A percentile compares a stretch with the other conserved stretches of the same genome.
phyloP scores from a whole-genome alignment of 164 flowering plant species.

The Dillenia suffruticosa region DNA sequence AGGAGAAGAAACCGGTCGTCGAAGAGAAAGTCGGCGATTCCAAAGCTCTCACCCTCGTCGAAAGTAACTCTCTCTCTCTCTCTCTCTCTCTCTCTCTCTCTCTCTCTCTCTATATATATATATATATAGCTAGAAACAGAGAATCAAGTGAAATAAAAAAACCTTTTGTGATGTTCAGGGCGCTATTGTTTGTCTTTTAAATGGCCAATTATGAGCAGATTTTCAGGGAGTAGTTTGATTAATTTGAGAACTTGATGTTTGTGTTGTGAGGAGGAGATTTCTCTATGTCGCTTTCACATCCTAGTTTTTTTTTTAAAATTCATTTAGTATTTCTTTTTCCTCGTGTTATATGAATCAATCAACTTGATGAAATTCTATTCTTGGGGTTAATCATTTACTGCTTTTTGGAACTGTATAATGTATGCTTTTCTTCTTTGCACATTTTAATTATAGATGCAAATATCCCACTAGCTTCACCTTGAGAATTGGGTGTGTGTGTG shows the following conservation, averaged over 20 bases:
- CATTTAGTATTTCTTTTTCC: background rate
- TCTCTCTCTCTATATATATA: background rate
- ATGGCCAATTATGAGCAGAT: background rate
- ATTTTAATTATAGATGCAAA: too few species aligned
- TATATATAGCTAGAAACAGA: background rate
- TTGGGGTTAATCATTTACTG: too few species aligned
- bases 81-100: background rate
- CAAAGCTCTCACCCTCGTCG: constrained; percentile 48
- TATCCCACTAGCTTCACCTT: too few species aligned
- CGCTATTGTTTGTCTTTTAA: background rate
- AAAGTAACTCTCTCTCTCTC: constrained; percentile 25
- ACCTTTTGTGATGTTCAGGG: background rate
- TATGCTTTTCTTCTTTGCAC: too few species aligned
- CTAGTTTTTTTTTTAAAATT: background rate
- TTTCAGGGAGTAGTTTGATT: background rate
- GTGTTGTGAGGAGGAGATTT: background rate
- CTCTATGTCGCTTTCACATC: background rate
- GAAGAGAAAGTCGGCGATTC: constrained; percentile 37
- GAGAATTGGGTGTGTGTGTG: too few species aligned
- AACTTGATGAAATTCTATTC: too few species aligned
- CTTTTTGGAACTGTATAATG: too few species aligned
- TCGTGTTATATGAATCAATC: too few species aligned
- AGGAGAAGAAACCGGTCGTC: constrained; percentile 35
- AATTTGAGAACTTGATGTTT: background rate
- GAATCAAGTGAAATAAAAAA: background rate